Percentiles rank a stretch among this genome's conserved stretches.
Conservation (phyloP, 306 rosid genomes). For the Styphnolobium japonicum region DNA sequence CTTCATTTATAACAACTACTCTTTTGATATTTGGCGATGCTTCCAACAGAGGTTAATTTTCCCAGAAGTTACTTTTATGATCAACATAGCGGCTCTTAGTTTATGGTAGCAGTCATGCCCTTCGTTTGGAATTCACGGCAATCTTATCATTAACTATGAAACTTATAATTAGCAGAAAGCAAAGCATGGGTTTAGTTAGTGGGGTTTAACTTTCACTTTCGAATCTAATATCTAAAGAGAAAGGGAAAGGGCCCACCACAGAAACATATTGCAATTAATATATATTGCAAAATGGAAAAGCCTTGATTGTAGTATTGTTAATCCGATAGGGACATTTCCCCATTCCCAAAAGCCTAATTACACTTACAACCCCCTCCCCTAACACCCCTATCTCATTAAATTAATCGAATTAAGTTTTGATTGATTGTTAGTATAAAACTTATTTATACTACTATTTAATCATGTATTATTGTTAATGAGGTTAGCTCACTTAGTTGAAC, state of each 20-base stretch:
- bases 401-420: not conserved
- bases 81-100: not conserved
- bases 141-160: not conserved
- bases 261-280: conserved; percentile 8
- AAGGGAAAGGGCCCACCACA: conserved; percentile 31
- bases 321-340: not conserved
- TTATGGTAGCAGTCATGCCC: not conserved
- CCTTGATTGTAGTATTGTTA: not conserved
- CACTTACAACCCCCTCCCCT: not conserved
- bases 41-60: not conserved
- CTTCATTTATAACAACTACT: not conserved
- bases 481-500: too few species aligned
- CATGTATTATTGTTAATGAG: too few species aligned
- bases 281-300: not conserved
- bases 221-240: conserved; percentile 36
- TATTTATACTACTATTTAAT: too few species aligned
- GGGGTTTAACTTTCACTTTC: conserved; percentile 48
- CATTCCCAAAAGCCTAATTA: not conserved
- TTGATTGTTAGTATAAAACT: too few species aligned
- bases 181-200: conserved; percentile 37
- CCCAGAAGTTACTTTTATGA: conserved; percentile 4
- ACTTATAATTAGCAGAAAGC: conserved; percentile 1
- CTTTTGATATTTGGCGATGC: not conserved
- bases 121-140: not conserved
- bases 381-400: not conserved